Evolutionary conservation across 495 filamentous ascomycete species (phyloP).

Genomic region (Alectoria sarmentosa): DNA sequence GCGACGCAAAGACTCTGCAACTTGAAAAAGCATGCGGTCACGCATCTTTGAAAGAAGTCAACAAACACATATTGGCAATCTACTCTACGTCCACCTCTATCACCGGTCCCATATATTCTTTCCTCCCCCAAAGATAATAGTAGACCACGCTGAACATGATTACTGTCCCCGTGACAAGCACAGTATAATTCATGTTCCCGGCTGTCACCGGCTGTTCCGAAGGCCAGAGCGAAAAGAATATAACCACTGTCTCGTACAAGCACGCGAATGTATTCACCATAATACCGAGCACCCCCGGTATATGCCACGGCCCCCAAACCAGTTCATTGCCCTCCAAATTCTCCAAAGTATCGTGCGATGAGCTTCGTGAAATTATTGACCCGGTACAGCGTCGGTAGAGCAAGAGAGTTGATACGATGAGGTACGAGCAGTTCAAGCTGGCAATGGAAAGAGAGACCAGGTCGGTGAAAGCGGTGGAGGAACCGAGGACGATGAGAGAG

Average conservation of each 20-base stretch:
- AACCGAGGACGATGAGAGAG: conserved; percentile 44
- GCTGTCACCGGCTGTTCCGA: background rate
- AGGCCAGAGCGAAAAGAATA: conserved; percentile 17
- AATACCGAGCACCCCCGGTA: conserved; percentile 3
- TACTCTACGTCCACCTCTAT: too few species aligned
- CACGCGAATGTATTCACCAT: conserved; percentile 7
- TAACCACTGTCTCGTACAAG: background rate
- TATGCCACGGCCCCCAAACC: conserved; percentile 8
- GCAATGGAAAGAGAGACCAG: conserved; percentile 28
- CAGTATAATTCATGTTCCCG: conserved; percentile 7
- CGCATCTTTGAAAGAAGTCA: too few species aligned
- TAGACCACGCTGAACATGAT: background rate
- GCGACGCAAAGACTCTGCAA: too few species aligned
- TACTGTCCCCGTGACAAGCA: background rate
- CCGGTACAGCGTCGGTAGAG: conserved; percentile 9
- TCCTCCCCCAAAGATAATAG: background rate
- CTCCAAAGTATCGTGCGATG: too few species aligned
- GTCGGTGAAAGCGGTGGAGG: conserved; percentile 40
- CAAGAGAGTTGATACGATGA: conserved; percentile 21
- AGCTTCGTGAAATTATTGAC: too few species aligned
- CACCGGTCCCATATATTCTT: conserved; percentile 4
- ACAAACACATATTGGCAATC: too few species aligned
- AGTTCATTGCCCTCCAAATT: background rate
- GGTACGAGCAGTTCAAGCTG: conserved; percentile 33
- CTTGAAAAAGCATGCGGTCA: too few species aligned